Evolutionary conservation across 352 stramenopile species (phyloP), one percentile per base, ranked within the genome.

Genomic region (Bremia lactucae): DNA sequence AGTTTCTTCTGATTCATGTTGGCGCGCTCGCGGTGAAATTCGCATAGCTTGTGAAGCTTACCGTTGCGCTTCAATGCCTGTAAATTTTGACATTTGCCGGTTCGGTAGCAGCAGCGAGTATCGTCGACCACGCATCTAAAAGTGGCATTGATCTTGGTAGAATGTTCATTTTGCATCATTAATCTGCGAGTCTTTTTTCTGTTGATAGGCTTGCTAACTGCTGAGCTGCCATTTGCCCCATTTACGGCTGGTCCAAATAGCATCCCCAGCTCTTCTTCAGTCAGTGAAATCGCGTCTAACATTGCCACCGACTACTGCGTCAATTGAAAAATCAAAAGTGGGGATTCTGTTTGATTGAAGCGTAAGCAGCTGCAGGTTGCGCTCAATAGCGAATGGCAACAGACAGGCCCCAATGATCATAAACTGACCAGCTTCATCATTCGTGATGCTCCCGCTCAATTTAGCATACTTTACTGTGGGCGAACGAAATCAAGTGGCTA

Each of bases 1-100:
- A 89, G 61, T 49, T 89, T 89, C 61, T 87, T 87, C 49, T 89
- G 77, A 59, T 87, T 89, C 42, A 80, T 58, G 59, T 89, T 89
- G 46, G 73, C 73, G 45, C 83, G 82, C 49, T 85, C 73, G 54
- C 77, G 73, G 46, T 89, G 77, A 56, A 84, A 86, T 46, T 89
- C 77, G 62, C 77, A 89, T 25, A 89, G 55, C 46, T 89, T 89
- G 72, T 89, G 77, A 37, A 84, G 59, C 59, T 78, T 85, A 45
- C 77, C 77, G 37, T 89, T 87, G 62, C 73, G 73, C 57, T 89
- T 89, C 26, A 85, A 55, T 3, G 76, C 69, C 50, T 85, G 76
- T 36, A 87, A 53, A 54, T 89, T 84, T 52, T 62, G 66, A 59
- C 76, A 89, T 52, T 89, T 89, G 51, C 76, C 76, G 23, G 76